These are phyloP conservation scores for Nigrospora oryzae DNA, from an alignment of 2,329 filamentous ascomycete genomes.

Conservation along the genomic window DNA sequence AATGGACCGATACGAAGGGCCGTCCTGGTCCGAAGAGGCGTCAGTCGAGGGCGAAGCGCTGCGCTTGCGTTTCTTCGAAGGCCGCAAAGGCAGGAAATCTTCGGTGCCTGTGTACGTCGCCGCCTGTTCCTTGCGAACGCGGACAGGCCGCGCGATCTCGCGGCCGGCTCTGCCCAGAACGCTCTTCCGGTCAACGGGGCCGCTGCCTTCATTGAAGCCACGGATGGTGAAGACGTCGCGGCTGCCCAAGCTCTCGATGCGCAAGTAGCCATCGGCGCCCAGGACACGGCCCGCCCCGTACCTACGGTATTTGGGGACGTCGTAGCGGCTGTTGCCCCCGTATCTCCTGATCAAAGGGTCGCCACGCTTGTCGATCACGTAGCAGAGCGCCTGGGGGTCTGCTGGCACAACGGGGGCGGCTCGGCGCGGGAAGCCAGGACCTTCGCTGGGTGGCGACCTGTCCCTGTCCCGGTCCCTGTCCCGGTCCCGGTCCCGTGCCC, in stretches of 20 bases:
- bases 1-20: slow-evolving; percentile 57
- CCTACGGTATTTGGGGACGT: slow-evolving; percentile 63
- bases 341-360: slow-evolving; percentile 70
- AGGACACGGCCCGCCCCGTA: slow-evolving; percentile 62
- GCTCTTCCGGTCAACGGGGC: slow-evolving; percentile 36
- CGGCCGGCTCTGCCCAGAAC: slow-evolving; percentile 33
- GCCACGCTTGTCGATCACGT: slow-evolving; percentile 63
- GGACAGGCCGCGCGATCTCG: slow-evolving; percentile 28
- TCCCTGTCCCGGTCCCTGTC: background rate
- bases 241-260: slow-evolving; percentile 58
- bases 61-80: slow-evolving; percentile 33
- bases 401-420: background rate
- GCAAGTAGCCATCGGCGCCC: slow-evolving; percentile 50
- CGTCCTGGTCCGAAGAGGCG: slow-evolving; percentile 36
- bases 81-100: slow-evolving; percentile 40
- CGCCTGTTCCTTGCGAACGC: slow-evolving; percentile 23
- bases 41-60: slow-evolving; percentile 13
- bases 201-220: slow-evolving; percentile 31
- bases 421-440: background rate
- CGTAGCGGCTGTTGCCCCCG: slow-evolving; percentile 63
- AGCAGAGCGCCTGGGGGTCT: slow-evolving; percentile 21
- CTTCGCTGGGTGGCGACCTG: background rate
- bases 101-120: slow-evolving; percentile 18
- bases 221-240: slow-evolving; percentile 46
- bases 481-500: background rate